Evolutionary conservation across 257 asterid genomes (phyloP).

Genomic region (Solanum piurae): DNA sequence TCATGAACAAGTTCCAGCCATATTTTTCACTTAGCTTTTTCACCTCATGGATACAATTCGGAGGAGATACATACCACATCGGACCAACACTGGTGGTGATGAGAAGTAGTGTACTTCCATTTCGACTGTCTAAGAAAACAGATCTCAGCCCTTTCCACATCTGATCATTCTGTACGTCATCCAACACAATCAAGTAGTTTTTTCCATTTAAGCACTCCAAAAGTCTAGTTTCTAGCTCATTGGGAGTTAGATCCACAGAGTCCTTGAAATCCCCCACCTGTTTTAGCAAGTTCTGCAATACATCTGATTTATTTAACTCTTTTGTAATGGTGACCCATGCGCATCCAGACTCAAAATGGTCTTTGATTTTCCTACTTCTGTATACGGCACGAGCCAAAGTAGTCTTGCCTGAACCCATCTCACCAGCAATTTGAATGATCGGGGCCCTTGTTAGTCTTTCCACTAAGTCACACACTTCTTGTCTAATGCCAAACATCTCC

Average conservation of each 20-base stretch:
- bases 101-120: slow-evolving; percentile 10
- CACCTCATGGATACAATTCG: neutral
- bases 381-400: slow-evolving; percentile 20
- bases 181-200: slow-evolving; percentile 20
- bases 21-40: neutral
- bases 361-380: slow-evolving; percentile 1
- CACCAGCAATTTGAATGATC: slow-evolving; percentile 15
- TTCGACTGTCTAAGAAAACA: slow-evolving; percentile 3
- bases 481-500: neutral
- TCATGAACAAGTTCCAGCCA: slow-evolving; percentile 3
- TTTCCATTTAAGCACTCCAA: neutral
- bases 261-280: slow-evolving; percentile 8
- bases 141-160: slow-evolving; percentile 4
- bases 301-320: neutral
- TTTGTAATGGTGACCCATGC: slow-evolving; percentile 14
- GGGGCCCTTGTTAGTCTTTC: neutral
- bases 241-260: neutral
- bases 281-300: slow-evolving; percentile 12
- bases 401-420: slow-evolving; percentile 29
- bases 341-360: neutral
- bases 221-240: neutral
- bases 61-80: neutral
- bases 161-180: neutral
- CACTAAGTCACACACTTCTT: neutral
- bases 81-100: neutral